These are phyloP conservation scores for Rhodocollybia butyracea DNA, from an alignment of 768 basidiomycete species.

Conservation along the genomic window DNA sequence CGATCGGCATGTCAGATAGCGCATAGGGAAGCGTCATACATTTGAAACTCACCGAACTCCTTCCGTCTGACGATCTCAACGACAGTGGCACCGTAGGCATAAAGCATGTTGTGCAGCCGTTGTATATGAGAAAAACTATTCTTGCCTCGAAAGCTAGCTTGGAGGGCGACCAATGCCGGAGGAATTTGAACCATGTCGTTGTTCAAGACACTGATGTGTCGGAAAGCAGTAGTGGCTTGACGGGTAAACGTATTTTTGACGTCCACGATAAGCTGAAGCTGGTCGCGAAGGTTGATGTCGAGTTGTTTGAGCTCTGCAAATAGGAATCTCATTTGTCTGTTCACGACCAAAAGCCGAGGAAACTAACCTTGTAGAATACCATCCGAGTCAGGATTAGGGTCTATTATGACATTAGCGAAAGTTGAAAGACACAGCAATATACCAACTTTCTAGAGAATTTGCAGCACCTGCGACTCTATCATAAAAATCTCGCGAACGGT, in stretches of 20 bases:
- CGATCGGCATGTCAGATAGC: not conserved
- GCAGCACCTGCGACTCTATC: conserved; percentile 52
- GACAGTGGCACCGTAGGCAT: conserved; percentile 88
- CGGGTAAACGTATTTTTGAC: conserved; percentile 70
- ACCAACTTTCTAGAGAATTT: conserved; percentile 48
- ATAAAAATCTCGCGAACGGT: conserved; percentile 56
- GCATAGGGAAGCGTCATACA: not conserved
- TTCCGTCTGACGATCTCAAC: conserved; percentile 89
- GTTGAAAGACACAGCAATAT: not conserved
- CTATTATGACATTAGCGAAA: conserved; percentile 19
- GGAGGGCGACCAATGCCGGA: conserved; percentile 56
- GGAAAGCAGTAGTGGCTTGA: conserved; percentile 62
- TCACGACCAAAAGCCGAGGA: not conserved
- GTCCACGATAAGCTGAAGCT: conserved; percentile 43
- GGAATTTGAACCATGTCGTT: conserved; percentile 78
- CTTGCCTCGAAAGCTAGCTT: conserved; percentile 68
- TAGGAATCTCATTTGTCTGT: conserved; percentile 1
- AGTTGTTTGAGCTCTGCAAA: conserved; percentile 57
- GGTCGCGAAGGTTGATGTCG: conserved; percentile 58
- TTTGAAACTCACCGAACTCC: conserved; percentile 67
- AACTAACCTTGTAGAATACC: conserved; percentile 47
- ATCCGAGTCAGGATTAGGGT: conserved; percentile 48
- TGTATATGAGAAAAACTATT: conserved; percentile 90
- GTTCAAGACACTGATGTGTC: conserved; percentile 78
- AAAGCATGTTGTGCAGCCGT: conserved; percentile 84